Evolutionary conservation across 2,329 filamentous ascomycete genomes (phyloP).

Genomic region (Ophiocordyceps camponoti-rufipedis): DNA sequence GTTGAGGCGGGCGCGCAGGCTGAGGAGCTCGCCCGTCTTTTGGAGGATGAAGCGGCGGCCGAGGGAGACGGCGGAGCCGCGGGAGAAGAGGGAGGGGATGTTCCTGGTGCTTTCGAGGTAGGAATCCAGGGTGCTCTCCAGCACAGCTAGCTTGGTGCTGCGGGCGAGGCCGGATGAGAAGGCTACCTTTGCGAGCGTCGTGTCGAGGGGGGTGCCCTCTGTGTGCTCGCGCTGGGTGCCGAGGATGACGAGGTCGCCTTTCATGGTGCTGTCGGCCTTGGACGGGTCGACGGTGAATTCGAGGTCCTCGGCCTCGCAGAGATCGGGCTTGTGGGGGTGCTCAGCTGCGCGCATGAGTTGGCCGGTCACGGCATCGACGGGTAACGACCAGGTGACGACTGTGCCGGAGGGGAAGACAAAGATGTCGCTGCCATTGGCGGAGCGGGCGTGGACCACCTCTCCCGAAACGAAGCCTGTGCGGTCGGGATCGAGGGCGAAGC

Average conservation of each 20-base stretch:
- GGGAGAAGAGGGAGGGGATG: slow-evolving; percentile 63
- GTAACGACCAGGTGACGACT: slow-evolving; percentile 79
- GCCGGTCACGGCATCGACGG: slow-evolving; percentile 55
- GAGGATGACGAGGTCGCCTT: slow-evolving; percentile 75
- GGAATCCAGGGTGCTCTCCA: slow-evolving; percentile 63
- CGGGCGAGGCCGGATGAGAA: slow-evolving; percentile 89
- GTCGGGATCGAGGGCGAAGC: slow-evolving; percentile 44
- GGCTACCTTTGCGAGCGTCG: slow-evolving; percentile 78
- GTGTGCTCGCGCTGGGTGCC: slow-evolving; percentile 47
- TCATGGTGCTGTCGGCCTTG: slow-evolving; percentile 58
- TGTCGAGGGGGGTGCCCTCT: slow-evolving; percentile 21
- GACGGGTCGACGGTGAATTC: slow-evolving; percentile 65
- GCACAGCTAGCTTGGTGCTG: slow-evolving; percentile 81
- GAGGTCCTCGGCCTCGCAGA: slow-evolving; percentile 73
- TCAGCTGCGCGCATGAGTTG: slow-evolving; percentile 61
- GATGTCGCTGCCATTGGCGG: slow-evolving; percentile 57
- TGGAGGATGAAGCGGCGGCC: slow-evolving; percentile 64
- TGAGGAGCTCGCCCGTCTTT: slow-evolving; percentile 84
- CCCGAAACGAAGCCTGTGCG: slow-evolving; percentile 39
- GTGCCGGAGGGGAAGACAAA: slow-evolving; percentile 94
- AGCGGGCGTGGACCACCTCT: slow-evolving; percentile 45
- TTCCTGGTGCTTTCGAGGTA: slow-evolving; percentile 77
- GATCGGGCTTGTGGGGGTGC: slow-evolving; percentile 47
- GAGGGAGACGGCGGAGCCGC: slow-evolving; percentile 27
- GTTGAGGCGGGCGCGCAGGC: slow-evolving; percentile 80